Percentiles rank a stretch among this genome's conserved stretches.
Evolutionary conservation across 768 basidiomycete genomes (phyloP).

Genomic region (Boletus vinaceobasis): DNA sequence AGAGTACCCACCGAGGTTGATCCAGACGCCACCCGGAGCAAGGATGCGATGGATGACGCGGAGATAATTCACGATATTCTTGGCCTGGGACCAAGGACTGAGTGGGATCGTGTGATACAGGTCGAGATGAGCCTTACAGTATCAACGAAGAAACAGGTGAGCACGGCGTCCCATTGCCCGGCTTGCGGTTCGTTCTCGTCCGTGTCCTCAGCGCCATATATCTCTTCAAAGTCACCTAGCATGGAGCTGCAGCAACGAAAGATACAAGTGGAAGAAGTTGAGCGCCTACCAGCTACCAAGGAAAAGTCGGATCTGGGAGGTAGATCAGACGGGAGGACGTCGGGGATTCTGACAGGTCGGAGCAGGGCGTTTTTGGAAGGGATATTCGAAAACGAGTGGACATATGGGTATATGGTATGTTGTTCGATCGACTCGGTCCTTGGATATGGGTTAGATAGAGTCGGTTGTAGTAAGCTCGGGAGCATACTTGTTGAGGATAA

Average conservation of each 20-base stretch:
- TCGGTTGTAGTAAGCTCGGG: neutral
- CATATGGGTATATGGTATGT: conserved; percentile 81
- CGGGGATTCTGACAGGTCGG: conserved; percentile 70
- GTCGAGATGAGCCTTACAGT: conserved; percentile 50
- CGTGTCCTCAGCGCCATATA: conserved; percentile 62
- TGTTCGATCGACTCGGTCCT: conserved; percentile 66
- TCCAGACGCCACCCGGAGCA: conserved; percentile 85
- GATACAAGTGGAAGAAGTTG: neutral
- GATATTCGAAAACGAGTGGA: conserved; percentile 90
- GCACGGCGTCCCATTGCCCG: conserved; percentile 81
- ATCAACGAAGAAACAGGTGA: conserved; percentile 98
- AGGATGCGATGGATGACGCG: conserved; percentile 82
- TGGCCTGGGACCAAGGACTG: conserved; percentile 52
- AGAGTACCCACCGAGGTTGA: conserved; percentile 56
- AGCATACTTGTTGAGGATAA: conserved; percentile 78
- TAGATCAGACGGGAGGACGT: conserved; percentile 74
- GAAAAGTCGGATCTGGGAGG: conserved; percentile 68
- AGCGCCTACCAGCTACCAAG: conserved; percentile 71
- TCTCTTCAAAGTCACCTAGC: conserved; percentile 87
- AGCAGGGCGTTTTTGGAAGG: conserved; percentile 58
- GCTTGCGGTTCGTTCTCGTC: conserved; percentile 61
- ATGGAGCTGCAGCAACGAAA: neutral
- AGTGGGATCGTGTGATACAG: neutral
- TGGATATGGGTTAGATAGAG: neutral
- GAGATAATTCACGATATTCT: conserved; percentile 89